phyloP scores from a whole-genome alignment of 768 basidiomycete species.

The Leccinum longicurvipes region DNA sequence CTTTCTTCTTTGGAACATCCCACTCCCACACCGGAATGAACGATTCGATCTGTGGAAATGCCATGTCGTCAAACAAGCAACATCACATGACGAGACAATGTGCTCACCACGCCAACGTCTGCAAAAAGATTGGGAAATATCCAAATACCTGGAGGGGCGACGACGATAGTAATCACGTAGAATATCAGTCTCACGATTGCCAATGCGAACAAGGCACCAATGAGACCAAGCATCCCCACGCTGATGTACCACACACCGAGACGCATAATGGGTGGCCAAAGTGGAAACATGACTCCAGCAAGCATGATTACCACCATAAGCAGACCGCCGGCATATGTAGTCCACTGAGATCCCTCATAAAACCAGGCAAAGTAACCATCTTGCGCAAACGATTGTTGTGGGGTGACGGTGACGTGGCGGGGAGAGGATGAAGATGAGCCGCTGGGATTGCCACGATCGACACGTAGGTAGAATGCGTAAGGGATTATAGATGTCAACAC shows the following conservation, averaged over 20 bases:
- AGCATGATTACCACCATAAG: constrained; percentile 93
- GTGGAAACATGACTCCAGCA: constrained; percentile 97
- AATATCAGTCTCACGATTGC: constrained; percentile 90
- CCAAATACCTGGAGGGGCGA: constrained; percentile 92
- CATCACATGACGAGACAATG: constrained; percentile 18
- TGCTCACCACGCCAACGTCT: constrained; percentile 95
- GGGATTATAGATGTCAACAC: constrained; percentile 71
- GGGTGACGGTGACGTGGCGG: constrained; percentile 70
- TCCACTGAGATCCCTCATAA: constrained; percentile 91
- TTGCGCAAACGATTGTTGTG: constrained; percentile 72
- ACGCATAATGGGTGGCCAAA: constrained; percentile 93
- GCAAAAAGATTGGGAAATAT: constrained; percentile 98
- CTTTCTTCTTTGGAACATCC: constrained; percentile 79
- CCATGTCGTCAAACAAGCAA: neutral
- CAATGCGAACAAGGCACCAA: constrained; percentile 87
- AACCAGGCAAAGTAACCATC: constrained; percentile 96
- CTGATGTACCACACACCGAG: constrained; percentile 95
- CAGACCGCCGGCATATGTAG: constrained; percentile 85
- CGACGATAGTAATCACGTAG: constrained; percentile 88
- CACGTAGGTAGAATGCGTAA: constrained; percentile 89
- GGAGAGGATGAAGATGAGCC: constrained; percentile 60
- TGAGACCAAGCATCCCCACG: constrained; percentile 80
- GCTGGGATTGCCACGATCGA: constrained; percentile 63
- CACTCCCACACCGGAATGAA: constrained; percentile 98
- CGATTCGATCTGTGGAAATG: constrained; percentile 75